These are phyloP conservation scores for Aegle marmelos DNA, from an alignment of 345 rosid genomes.

Conservation along the genomic window DNA sequence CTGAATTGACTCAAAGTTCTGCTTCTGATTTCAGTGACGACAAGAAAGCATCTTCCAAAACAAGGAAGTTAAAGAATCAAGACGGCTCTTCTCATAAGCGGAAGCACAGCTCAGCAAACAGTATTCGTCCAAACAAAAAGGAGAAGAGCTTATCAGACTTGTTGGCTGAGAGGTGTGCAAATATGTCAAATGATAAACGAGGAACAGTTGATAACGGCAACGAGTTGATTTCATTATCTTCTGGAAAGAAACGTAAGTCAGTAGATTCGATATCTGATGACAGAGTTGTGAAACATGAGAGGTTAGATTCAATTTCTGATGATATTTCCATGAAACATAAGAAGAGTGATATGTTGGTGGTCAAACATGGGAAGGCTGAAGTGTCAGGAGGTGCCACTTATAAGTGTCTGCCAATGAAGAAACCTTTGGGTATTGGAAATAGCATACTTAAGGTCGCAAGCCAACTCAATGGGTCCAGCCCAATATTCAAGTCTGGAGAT, in stretches of 20 bases:
- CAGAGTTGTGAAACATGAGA: constrained; percentile 15
- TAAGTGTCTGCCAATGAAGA: constrained; percentile 28
- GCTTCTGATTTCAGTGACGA: constrained; percentile 22
- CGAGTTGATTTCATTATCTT: constrained; percentile 20
- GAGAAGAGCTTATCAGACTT: constrained; percentile 62
- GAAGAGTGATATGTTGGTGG: constrained; percentile 13
- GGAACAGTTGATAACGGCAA: constrained; percentile 21
- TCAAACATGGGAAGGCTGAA: constrained; percentile 22
- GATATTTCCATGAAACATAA: constrained; percentile 19
- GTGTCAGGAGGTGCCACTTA: constrained; percentile 17
- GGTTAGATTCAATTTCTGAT: constrained; percentile 1
- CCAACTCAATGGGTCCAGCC: constrained; percentile 19
- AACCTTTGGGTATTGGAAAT: constrained; percentile 38
- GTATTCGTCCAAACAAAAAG: constrained; percentile 27
- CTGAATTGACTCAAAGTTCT: constrained; percentile 20
- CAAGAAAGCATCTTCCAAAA: constrained; percentile 25
- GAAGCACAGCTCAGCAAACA: constrained; percentile 33
- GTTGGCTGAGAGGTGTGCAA: constrained; percentile 40
- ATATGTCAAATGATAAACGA: constrained; percentile 23
- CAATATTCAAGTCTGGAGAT: constrained; percentile 19
- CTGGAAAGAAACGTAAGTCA: constrained; percentile 40
- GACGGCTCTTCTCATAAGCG: constrained; percentile 29
- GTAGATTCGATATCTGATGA: constrained; percentile 27
- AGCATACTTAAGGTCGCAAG: constrained; percentile 37
- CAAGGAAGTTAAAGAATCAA: constrained; percentile 26